phyloP scores from a whole-genome alignment of 2,329 filamentous ascomycete species.

The Beauveria sp. region DNA sequence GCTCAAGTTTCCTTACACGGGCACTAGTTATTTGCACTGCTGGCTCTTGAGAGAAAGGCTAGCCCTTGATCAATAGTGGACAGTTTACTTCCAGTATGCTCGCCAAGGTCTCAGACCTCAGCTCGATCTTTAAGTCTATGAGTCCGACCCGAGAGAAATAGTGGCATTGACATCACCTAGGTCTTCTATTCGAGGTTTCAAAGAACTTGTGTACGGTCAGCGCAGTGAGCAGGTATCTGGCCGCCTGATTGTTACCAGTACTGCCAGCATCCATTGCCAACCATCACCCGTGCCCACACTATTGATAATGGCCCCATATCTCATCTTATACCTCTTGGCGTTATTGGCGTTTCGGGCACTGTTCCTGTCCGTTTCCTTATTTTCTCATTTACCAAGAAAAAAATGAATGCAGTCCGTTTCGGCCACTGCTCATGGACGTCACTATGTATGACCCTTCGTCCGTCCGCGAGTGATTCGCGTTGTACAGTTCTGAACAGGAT shows the following conservation, averaged over 20 bases:
- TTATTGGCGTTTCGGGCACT: background rate
- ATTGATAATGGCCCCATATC: background rate
- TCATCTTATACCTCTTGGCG: background rate
- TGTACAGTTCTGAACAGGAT: no score
- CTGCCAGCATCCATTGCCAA: no score
- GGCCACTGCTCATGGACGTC: no score
- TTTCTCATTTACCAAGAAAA: no score
- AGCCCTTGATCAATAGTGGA: background rate
- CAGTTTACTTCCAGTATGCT: background rate
- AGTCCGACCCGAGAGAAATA: background rate
- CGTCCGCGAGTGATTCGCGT: no score
- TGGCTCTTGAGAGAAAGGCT: no score
- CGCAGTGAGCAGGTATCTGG: background rate
- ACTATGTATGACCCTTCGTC: no score
- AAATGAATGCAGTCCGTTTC: no score
- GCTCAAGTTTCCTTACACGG: no score
- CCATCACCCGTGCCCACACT: background rate
- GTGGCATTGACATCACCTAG: no score
- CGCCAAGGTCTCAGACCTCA: background rate
- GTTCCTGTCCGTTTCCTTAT: background rate
- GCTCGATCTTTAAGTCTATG: background rate
- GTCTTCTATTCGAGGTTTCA: background rate
- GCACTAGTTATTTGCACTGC: no score
- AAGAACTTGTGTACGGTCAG: background rate
- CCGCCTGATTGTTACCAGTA: background rate